Base-by-base conservation (phyloP, 768 basidiomycete genomes). In the Termitomyces sp. region DNA sequence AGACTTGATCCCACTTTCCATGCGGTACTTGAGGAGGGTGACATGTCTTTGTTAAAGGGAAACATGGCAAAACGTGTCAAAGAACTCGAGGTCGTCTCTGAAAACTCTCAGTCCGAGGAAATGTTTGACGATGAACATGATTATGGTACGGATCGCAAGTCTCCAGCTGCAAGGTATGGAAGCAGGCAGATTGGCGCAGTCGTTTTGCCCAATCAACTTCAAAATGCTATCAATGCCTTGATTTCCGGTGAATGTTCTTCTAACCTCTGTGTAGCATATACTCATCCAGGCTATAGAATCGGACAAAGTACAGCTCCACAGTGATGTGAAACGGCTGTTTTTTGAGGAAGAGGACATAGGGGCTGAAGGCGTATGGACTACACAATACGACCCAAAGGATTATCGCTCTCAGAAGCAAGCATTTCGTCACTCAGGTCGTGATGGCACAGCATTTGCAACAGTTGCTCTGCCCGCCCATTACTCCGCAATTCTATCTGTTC, bases 401-500 rank as follows among this genome's bases (percentile, higher is more conserved):
- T 90, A 91, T 69, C 84, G 80, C 60, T 86, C 85, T 12, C 72
- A 75, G 41, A 72, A 75, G 52, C 86, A 89, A 65, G 77, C 80
- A 35, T 70, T 70, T 56, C 80, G 79, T 27, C 89, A 90, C 68
- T 75, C 75, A 40, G 77, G 81, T 54, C 79, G 88, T 27, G 90
- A 94, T 61, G 91, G 87, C 23, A 85, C 89, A 25, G 93, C 93
- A 5, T 95, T 94, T 68, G 87, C 89, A 14, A 85, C 90, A 12
- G 79, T 95, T 48, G 89, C 86, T n/a, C 80, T 95, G 61, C 93
- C 93, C 1, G 84, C 87, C 3, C 89, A 94, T 72, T 95, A 90
- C 68, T 83, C 91, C 45, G 91, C 86, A 2, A 88, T 94, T 50
- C 78, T 74, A 48, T 76, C 87, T n/a, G 90, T 95, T 5, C 71